Base-by-base conservation (phyloP, 164 flowering plant species). In the Saururus chinensis region DNA sequence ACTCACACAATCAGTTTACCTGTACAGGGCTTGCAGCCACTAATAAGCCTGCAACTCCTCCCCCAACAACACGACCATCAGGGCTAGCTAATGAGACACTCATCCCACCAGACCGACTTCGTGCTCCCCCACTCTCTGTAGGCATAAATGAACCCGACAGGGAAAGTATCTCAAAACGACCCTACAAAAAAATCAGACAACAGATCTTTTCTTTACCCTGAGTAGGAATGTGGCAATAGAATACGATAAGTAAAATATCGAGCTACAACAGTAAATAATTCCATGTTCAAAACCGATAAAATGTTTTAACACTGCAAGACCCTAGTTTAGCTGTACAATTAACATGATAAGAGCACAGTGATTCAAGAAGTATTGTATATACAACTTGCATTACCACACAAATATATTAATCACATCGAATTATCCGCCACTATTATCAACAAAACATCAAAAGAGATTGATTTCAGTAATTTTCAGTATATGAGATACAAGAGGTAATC, bases 61-160 rank as follows among this genome's bases (percentile, higher is more conserved):
- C 99, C 14, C 99, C 99, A 1, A 95, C 86, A 61, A 95, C 97
- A 65, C 97, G 97, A 10, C 99, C 99, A 77, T 95, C 99, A 22
- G 96, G 96, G 74, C 99, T 84, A 52, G 95, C 92, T 73, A 95
- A 81, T 23, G 99, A 91, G 49, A 95, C 96, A 60, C 96, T 91
- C 97, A 95, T 85, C 25, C 97, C 97, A 63, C 99, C 99, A 59
- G 97, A 79, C 74, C 99, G 72, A 73, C 96, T 89, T 73, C 95
- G 79, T 53, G 87, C 81, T 72, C 96, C 99, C 56, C 90, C 97
- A 68, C 66, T 83, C 62, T 95, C 97, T 21, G 73, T 74, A 55
- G 89, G 96, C 89, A 86, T 95, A 73, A 91, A 95, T 42, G 98
- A 91, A 57, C 99, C 99, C 24, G 96, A 82, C 66, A 95, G 77